Evolutionary conservation across 1,284 basidiomycete genomes (phyloP), one percentile per base, ranked within the genome.

Genomic region (Trichosporon sp.): DNA sequence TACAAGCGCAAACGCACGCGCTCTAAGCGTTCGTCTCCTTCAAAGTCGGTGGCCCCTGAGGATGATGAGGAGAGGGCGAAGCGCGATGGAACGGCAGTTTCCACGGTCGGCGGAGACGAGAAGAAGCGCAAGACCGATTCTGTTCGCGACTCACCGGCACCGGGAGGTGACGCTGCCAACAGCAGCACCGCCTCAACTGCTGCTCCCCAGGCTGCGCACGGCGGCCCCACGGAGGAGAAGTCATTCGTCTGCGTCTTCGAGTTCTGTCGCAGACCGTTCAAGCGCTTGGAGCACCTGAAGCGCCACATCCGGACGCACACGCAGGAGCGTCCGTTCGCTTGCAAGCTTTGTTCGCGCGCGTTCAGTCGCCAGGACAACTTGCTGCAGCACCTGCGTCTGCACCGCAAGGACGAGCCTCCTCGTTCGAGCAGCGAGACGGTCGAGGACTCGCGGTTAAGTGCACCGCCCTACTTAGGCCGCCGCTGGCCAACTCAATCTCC

Each of bases 231-330:
- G 1, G 73, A 75, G 38, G 68, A 71, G 53, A 71, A 71, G 65
- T 63, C 68, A 21, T 75, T 71, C 47, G 70, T 71, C 13, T 75
- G 73, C 25, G 69, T 71, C 11, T 73, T 73, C 32, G 73, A 75
- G 34, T 75, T 75, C 7, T 95, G 93, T 79, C 89, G 90, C 3
- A 86, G 90, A 71, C 84, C 90, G 71, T 96, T 95, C 88, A 94
- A 93, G 85, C 88, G 92, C 8, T 88, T 91, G 85, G 93, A 95
- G 79, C 92, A 95, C 78, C 85, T 95, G 73, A 92, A 91, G 83
- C 85, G 92, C 51, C 93, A 96, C 81, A 84, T 93, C 38, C 87
- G 92, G 66, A 93, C 92, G n/a, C 93, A 95, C 79, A 94, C 92
- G 3, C 87, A 92, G 86, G 93, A 95, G 81, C 85, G 90, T 60